A percentile compares a stretch with the other conserved stretches of the same genome.
These are phyloP conservation scores for Sphaerostilbella broomeana DNA, from an alignment of 2,329 filamentous ascomycete genomes.

Conservation along the genomic window DNA sequence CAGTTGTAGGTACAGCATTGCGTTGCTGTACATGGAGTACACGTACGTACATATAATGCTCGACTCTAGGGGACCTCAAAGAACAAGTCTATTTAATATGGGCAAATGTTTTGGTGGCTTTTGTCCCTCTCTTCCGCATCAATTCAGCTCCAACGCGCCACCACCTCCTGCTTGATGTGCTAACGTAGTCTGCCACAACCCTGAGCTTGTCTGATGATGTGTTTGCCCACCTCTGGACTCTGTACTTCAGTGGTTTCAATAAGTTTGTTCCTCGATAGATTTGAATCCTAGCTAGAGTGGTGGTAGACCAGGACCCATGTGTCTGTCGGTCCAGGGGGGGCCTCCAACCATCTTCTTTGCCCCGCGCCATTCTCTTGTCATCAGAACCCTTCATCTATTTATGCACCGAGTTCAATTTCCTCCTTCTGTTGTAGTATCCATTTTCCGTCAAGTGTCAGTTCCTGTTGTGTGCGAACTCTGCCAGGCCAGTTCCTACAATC, in stretches of 20 bases:
- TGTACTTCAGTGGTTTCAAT: no score
- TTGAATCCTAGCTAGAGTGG: constrained; percentile 12
- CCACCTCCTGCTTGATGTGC: constrained; percentile 4
- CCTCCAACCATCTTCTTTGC: constrained; percentile 13
- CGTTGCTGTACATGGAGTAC: no score
- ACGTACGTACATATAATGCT: no score
- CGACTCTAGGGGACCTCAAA: background rate
- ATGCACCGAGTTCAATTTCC: constrained; percentile 7
- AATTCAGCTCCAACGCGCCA: constrained; percentile 11
- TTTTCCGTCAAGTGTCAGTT: no score
- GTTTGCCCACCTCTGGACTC: background rate
- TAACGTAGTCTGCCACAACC: constrained; percentile 5
- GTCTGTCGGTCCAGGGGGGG: constrained; percentile 10
- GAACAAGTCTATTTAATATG: no score
- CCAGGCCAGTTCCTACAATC: constrained; percentile 12
- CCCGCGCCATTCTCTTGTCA: constrained; percentile 12
- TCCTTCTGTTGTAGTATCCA: constrained; percentile 7
- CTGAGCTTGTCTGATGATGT: constrained; percentile 1
- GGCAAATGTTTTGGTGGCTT: no score
- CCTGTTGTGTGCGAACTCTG: constrained; percentile 10
- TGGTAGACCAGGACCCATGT: constrained; percentile 10
- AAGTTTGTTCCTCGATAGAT: constrained; percentile 9
- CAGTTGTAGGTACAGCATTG: background rate
- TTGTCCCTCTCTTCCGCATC: no score
- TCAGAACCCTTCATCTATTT: constrained; percentile 12